These are phyloP conservation scores for Trichoderma sp. DNA, from an alignment of 2,329 filamentous ascomycete genomes.

Conservation along the genomic window DNA sequence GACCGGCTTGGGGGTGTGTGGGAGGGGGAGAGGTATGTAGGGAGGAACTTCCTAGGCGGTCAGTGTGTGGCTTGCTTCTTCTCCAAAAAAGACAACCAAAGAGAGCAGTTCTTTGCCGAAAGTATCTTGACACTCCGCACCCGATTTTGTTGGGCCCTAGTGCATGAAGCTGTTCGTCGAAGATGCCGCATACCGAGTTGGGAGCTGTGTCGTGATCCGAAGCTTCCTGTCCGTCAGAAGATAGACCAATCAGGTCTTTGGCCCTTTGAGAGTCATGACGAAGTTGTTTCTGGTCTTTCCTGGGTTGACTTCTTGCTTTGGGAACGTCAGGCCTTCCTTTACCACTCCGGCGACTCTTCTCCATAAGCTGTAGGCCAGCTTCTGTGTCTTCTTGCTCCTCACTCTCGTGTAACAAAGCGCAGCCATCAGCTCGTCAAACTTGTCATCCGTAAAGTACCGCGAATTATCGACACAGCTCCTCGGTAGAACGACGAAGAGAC, in stretches of 20 bases:
- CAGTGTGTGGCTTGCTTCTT: conserved; percentile 12
- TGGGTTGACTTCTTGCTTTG: conserved; percentile 75
- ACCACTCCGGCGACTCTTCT: conserved; percentile 42
- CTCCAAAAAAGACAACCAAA: neutral
- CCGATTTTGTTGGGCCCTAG: conserved; percentile 29
- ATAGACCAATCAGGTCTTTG: neutral
- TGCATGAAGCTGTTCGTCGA: conserved; percentile 27
- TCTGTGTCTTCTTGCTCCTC: conserved; percentile 72
- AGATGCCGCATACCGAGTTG: neutral
- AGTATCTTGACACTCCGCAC: conserved; percentile 1
- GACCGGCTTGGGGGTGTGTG: neutral
- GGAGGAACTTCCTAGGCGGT: conserved; percentile 11
- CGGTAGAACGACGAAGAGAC: conserved; percentile 86
- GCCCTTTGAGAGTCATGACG: conserved; percentile 64
- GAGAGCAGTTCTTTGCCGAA: neutral
- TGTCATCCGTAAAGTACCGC: conserved; percentile 76
- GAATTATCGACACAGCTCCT: conserved; percentile 88
- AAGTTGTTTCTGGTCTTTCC: conserved; percentile 88
- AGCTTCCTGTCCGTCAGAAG: neutral
- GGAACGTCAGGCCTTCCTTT: conserved; percentile 28
- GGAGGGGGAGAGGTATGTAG: neutral
- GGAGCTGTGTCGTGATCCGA: neutral
- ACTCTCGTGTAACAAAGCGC: conserved; percentile 70
- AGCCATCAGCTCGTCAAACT: conserved; percentile 71
- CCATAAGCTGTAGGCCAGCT: conserved; percentile 92